Evolutionary conservation across 2,329 filamentous ascomycete genomes (phyloP), one percentile per base, ranked within the genome.

Genomic region (Phyllosticta ampelicida): DNA sequence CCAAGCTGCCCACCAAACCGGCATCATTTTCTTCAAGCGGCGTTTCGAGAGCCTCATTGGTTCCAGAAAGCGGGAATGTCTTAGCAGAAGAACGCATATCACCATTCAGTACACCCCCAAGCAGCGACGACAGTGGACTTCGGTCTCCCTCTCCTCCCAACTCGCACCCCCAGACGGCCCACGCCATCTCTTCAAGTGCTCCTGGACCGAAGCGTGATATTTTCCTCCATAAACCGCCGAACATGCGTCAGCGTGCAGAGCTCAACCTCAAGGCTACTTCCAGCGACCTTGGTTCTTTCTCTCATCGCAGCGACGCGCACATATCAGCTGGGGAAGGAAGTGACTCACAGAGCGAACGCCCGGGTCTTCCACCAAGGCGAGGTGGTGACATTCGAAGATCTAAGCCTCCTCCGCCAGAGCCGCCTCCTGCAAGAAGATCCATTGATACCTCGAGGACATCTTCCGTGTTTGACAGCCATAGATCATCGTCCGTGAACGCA

Each of bases 61-160:
- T 65, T 30, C 75, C 68, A 51, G 72, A 67, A 70, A 76, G 61
- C 74, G 76, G 66, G 68, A 60, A 62, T 5, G 67, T 70, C 29
- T 57, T 67, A 5, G 66, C 69, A 2, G 77, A 80, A 49, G 75
- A 76, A 29, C 73, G 75, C 54, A 67, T 84, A 0, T 96, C 92
- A 0, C 91, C 92, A 0, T 96, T 96, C 68, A 90, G 79, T 66
- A 96, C 90, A 36, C 90, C 90, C 18, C 90, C 91, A 0, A 85
- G 84, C 64, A 92, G 86, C 67, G 81, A 82, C 4, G 84, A 81
- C 58, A 86, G 80, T 50, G 67, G 44, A 1, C n/a, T 53, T 21
- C 21, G 20, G 3, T 58, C 56, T 9, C 52, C 55, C 1, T 52
- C 56, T n/a, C 52, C 56, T 3, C 19, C 56, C 10, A 51, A 9